These are phyloP conservation scores for Fusarium sp. DNA, from an alignment of 2,329 filamentous ascomycete species.

Conservation along the genomic window DNA sequence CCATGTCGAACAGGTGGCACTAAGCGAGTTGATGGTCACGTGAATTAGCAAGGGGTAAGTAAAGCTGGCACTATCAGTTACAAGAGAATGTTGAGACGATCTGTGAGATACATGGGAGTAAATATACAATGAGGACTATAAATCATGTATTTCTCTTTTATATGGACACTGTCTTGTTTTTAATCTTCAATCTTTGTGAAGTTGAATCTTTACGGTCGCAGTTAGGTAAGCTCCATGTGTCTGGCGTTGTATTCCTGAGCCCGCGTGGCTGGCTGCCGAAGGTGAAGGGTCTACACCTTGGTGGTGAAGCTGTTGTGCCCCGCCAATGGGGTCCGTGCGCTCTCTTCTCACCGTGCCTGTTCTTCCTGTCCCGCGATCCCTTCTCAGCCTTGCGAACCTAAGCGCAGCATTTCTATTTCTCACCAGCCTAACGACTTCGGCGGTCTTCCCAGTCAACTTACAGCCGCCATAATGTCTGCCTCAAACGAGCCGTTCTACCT, in stretches of 20 bases:
- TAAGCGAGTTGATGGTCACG: conserved; percentile 48
- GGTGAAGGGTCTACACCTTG: conserved; percentile 26
- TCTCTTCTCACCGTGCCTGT: conserved; percentile 9
- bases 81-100: neutral
- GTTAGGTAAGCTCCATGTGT: conserved; percentile 2
- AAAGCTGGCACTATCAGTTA: neutral
- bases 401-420: conserved; percentile 14
- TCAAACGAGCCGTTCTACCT: conserved; percentile 89
- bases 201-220: neutral
- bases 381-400: conserved; percentile 41
- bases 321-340: conserved; percentile 38
- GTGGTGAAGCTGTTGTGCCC: conserved; percentile 34
- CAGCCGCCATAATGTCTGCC: conserved; percentile 63
- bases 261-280: conserved; percentile 11
- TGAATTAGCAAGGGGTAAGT: conserved; percentile 39
- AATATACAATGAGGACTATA: neutral
- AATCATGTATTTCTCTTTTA: neutral
- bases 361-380: conserved; percentile 32
- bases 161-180: neutral
- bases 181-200: neutral
- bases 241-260: conserved; percentile 13
- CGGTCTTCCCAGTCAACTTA: neutral
- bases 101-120: neutral
- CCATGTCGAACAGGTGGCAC: conserved; percentile 53
- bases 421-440: conserved; percentile 3